Conservation (phyloP, 148 eudicot genomes). For the Polygonum aviculare region DNA sequence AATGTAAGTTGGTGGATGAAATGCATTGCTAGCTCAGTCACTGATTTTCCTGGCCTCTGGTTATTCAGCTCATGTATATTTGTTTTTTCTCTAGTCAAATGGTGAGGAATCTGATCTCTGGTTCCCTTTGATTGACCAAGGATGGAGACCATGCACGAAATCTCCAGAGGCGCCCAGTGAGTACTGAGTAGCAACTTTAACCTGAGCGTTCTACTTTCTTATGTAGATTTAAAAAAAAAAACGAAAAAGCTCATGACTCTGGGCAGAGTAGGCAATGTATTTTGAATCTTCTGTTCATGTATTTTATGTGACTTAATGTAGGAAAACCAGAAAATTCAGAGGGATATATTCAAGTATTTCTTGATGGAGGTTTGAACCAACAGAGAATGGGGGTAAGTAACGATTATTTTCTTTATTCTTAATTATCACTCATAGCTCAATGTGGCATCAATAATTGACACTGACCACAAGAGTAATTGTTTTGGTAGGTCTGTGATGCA, state of each 20-base stretch:
- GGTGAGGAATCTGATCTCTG: constrained; percentile 63
- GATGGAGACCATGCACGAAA: constrained; percentile 65
- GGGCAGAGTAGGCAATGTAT: neutral
- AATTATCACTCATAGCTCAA: neutral
- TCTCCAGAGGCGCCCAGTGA: constrained; percentile 40
- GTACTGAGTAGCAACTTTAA: constrained; percentile 34
- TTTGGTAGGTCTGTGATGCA: constrained; percentile 83
- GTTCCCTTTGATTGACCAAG: constrained; percentile 75
- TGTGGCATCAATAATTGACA: neutral
- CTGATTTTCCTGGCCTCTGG: neutral
- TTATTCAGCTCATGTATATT: neutral
- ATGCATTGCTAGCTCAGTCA: neutral
- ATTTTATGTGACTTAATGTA: constrained; percentile 24
- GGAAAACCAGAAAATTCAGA: constrained; percentile 59
- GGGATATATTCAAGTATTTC: constrained; percentile 90
- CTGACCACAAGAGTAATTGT: neutral
- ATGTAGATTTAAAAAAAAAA: too few species aligned
- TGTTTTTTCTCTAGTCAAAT: constrained; percentile 32
- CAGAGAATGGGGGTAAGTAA: constrained; percentile 93
- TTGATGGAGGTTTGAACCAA: constrained; percentile 97
- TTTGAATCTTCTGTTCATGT: neutral
- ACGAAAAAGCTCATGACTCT: neutral
- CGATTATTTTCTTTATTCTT: neutral
- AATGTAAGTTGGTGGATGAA: constrained; percentile 43
- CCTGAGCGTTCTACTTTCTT: neutral